These are phyloP conservation scores for Wolfiporia cocos DNA, from an alignment of 1,284 basidiomycete species.

Conservation along the genomic window DNA sequence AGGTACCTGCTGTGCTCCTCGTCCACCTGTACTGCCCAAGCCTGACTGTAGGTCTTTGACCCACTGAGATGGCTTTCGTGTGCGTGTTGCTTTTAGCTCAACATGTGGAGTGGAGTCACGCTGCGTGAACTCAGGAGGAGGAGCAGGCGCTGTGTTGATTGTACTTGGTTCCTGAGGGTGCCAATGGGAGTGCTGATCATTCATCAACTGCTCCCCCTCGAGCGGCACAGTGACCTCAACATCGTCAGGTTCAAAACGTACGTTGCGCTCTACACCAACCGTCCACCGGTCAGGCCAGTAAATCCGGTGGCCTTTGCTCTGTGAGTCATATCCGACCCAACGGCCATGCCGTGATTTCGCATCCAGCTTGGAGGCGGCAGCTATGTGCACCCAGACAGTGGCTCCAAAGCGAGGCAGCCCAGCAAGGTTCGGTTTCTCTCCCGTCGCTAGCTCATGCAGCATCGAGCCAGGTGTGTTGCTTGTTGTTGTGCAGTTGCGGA, in stretches of 20 bases:
- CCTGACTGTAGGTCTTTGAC: background rate
- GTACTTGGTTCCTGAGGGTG: background rate
- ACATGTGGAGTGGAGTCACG: background rate
- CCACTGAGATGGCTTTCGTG: background rate
- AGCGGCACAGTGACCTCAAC: background rate
- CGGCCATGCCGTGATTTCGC: constrained; percentile 16
- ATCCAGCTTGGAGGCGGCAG: constrained; percentile 22
- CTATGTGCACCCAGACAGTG: background rate
- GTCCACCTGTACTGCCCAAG: background rate
- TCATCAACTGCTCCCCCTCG: background rate
- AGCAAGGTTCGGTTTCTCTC: background rate
- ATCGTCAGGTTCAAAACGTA: constrained; percentile 11
- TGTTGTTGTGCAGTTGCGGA: constrained; percentile 8
- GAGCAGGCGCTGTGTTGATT: background rate
- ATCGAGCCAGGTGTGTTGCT: background rate
- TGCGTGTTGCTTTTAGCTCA: background rate
- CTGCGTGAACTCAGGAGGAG: background rate
- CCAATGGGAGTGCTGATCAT: background rate
- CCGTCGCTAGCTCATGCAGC: background rate
- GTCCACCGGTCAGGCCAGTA: constrained; percentile 26
- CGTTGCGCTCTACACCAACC: constrained; percentile 28
- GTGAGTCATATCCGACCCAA: constrained; percentile 26
- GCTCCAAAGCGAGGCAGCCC: background rate
- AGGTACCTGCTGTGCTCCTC: background rate
- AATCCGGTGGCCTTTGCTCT: constrained; percentile 26